A percentile compares a stretch with the other conserved stretches of the same genome.
Conservation (phyloP, 2,329 filamentous ascomycete genomes). For the Chrysosphaeria jannelii region DNA sequence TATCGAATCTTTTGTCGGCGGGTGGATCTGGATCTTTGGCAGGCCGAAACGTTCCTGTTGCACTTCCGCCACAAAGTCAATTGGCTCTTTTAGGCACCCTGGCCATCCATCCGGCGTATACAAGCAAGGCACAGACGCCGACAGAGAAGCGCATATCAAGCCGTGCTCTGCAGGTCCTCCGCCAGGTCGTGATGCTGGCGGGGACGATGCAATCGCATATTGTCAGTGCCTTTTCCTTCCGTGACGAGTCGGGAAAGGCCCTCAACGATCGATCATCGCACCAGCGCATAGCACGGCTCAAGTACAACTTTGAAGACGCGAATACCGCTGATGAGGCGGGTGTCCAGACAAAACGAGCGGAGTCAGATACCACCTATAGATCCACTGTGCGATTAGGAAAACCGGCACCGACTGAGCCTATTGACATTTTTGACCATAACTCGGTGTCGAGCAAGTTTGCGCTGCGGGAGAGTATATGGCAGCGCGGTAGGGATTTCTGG, state of each 20-base stretch:
- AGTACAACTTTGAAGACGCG: no score
- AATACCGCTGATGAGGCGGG: no score
- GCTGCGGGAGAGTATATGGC: slow-evolving; percentile 36
- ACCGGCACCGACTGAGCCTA: no score
- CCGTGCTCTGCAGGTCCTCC: slow-evolving; percentile 38
- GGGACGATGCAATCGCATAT: slow-evolving; percentile 44
- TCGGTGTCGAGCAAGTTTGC: no score
- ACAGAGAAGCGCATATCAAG: slow-evolving; percentile 32
- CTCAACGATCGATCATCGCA: slow-evolving; percentile 4
- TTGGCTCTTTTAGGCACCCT: slow-evolving; percentile 54
- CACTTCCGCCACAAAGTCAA: slow-evolving; percentile 39
- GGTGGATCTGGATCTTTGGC: slow-evolving; percentile 15
- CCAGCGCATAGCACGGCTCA: slow-evolving; percentile 2
- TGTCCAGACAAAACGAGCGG: no score
- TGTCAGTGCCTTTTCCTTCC: slow-evolving; percentile 41
- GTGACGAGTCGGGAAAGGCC: slow-evolving; percentile 2
- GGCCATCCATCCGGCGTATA: slow-evolving; percentile 53
- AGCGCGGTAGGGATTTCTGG: slow-evolving; percentile 67
- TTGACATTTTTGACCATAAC: no score
- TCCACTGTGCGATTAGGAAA: no score
- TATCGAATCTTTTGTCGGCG: slow-evolving; percentile 29
- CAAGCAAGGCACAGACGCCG: slow-evolving; percentile 33
- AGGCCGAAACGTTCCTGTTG: no score
- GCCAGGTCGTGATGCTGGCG: slow-evolving; percentile 29
- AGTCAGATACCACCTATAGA: no score